Percentiles rank a stretch among this genome's conserved stretches.
Conservation (phyloP, 2,329 filamentous ascomycete species). For the Colletotrichum liaoningense region DNA sequence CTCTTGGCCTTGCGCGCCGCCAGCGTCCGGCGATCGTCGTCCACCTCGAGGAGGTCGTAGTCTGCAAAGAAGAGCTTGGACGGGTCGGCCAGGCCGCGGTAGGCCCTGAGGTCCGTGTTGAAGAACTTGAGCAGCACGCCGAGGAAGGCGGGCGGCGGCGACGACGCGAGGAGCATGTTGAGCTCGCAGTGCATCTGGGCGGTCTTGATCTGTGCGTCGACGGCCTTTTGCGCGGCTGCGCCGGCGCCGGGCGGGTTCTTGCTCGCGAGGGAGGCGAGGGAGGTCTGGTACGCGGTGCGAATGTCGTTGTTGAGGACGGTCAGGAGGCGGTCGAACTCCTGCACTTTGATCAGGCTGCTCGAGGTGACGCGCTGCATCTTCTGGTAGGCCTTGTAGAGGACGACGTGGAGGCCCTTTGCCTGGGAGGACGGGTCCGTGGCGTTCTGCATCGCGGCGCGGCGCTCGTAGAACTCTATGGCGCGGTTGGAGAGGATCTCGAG, state of each 20-base stretch:
- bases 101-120: slow-evolving; percentile 65
- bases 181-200: slow-evolving; percentile 63
- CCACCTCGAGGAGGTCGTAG: slow-evolving; percentile 75
- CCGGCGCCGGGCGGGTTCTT: slow-evolving; percentile 51
- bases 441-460: slow-evolving; percentile 49
- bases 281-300: slow-evolving; percentile 60
- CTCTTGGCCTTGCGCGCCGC: slow-evolving; percentile 49
- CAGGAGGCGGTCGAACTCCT: slow-evolving; percentile 73
- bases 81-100: slow-evolving; percentile 71
- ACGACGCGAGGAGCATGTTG: slow-evolving; percentile 60
- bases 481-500: slow-evolving; percentile 62
- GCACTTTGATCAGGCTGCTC: slow-evolving; percentile 65
- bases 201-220: slow-evolving; percentile 57
- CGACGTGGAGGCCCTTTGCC: slow-evolving; percentile 57
- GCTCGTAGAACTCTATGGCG: slow-evolving; percentile 64
- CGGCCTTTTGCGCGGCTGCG: slow-evolving; percentile 52
- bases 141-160: slow-evolving; percentile 60
- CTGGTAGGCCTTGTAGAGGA: slow-evolving; percentile 68
- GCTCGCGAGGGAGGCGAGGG: slow-evolving; percentile 56
- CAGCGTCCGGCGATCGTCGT: slow-evolving; percentile 65
- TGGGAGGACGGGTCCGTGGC: slow-evolving; percentile 52
- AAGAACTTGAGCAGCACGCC: slow-evolving; percentile 75
- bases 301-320: slow-evolving; percentile 60
- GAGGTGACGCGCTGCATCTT: slow-evolving; percentile 64
- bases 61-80: slow-evolving; percentile 79